Percentiles rank a stretch among this genome's conserved stretches.
phyloP scores from a whole-genome alignment of 1,284 basidiomycete genomes.

The Rhodotorula sp. region DNA sequence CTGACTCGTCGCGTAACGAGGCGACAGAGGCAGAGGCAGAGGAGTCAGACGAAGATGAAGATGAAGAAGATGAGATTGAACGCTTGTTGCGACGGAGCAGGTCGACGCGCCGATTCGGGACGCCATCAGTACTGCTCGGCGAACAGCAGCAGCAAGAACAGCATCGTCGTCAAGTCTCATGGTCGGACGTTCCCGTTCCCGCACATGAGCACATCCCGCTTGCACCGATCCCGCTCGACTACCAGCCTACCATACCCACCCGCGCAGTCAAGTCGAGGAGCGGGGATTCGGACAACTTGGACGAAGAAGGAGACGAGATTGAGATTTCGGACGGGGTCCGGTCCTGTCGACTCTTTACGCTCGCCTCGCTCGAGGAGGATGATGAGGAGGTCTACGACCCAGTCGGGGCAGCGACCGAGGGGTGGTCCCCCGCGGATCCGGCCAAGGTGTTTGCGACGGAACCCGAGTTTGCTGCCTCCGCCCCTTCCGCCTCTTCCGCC shows the following conservation, averaged over 20 bases:
- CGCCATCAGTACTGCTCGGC: too few relatives aligned
- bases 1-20: background rate
- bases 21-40: background rate
- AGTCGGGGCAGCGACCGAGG: background rate
- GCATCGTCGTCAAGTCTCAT: too few relatives aligned
- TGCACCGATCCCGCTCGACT: too few relatives aligned
- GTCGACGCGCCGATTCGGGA: too few relatives aligned
- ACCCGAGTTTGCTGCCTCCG: too few relatives aligned
- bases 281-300: background rate
- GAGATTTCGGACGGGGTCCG: background rate
- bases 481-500: too few relatives aligned
- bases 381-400: background rate
- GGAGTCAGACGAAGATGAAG: background rate
- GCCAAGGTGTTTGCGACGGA: too few relatives aligned
- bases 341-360: slow-evolving; percentile 1
- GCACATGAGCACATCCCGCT: too few relatives aligned
- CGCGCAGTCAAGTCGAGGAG: background rate
- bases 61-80: background rate
- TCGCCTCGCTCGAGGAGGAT: background rate
- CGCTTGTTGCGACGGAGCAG: background rate
- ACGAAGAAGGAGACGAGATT: background rate
- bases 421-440: too few relatives aligned
- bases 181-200: too few relatives aligned
- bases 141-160: too few relatives aligned
- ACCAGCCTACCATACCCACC: background rate